Base-by-base conservation (phyloP, 495 filamentous ascomycete species). In the Jackrogersella multiformis region DNA sequence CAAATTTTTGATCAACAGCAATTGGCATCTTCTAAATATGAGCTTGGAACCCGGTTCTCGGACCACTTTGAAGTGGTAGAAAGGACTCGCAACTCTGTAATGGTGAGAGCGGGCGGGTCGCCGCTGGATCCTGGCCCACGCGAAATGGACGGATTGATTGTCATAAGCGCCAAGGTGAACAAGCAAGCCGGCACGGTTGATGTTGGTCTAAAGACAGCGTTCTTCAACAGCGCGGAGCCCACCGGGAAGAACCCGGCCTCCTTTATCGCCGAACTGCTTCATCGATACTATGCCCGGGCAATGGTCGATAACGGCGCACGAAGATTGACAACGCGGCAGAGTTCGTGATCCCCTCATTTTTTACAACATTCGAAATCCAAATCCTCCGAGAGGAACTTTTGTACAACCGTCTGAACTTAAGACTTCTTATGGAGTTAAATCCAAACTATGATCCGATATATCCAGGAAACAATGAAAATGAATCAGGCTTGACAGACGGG, bases 1-100 rank as follows among this genome's bases (percentile, higher is more conserved):
- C 86, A 90, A 68, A 84, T 91, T 4, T 92, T 89, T 86, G 79
- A 80, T 1, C 75, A 66, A 24, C 68, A 79, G 15, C 84, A 87
- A 44, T 81, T 92, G 2, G 66, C 79, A 38, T 57, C 66, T 15
- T 85, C 79, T 16, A 76, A 64, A 20, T 92, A 90, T 70, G 83
- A 87, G 23, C 77, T 85, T 28, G 88, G 89, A 26, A 90, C 88
- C 12, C 68, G 83, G 26, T 83, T 91, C 62, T 90, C 88, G 20
- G 89, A 92, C 70, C 88, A 92, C 76, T 92, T 92, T 71, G 87
- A 92, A 73, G 89, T 92, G 0, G 73, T 92, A 4, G 85, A 88
- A 56, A 88, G 89, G 77, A 87, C 84, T 10, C 77, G 83, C 2
- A 83, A 85, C 21, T 77, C 79, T 4, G 86, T 91, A 35, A 74